A percentile compares a stretch with the other conserved stretches of the same genome.
These are phyloP conservation scores for Trypanosoma scelopori DNA, from an alignment of 208 protist species.

Conservation along the genomic window DNA sequence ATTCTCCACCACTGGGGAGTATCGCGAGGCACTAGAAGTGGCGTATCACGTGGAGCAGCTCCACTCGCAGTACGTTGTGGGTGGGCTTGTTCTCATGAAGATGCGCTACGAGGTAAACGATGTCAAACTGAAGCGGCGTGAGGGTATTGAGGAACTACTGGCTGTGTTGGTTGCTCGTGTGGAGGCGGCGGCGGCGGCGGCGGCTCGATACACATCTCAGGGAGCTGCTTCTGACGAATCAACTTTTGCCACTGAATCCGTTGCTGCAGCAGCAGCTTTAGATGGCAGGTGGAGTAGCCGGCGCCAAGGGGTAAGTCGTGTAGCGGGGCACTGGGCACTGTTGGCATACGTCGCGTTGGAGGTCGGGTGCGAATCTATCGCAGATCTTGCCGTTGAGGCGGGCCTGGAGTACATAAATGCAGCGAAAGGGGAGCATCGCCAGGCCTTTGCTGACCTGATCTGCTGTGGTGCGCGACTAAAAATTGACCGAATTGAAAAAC, in stretches of 20 bases:
- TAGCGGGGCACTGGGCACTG: constrained; percentile 65
- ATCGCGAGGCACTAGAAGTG: constrained; percentile 36
- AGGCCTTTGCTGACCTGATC: constrained; percentile 56
- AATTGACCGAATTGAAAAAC: constrained; percentile 20
- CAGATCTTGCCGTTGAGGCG: constrained; percentile 47
- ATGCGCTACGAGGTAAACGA: constrained; percentile 35
- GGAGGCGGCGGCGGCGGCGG: constrained; percentile 28
- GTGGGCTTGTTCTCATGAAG: constrained; percentile 38
- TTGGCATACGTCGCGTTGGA: constrained; percentile 51
- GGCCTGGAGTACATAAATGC: constrained; percentile 37
- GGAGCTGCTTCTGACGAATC: constrained; percentile 31
- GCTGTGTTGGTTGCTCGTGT: constrained; percentile 24
- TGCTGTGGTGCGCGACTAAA: constrained; percentile 40
- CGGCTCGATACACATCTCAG: constrained; percentile 9
- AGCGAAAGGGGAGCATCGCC: constrained; percentile 20
- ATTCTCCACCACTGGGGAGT: constrained; percentile 48
- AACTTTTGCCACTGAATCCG: constrained; percentile 2
- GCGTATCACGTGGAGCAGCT: constrained; percentile 36
- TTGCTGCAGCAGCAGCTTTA: neutral
- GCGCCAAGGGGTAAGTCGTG: constrained; percentile 32
- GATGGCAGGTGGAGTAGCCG: constrained; percentile 27
- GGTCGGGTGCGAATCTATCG: constrained; percentile 39
- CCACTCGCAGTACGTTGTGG: constrained; percentile 45
- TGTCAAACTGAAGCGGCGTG: neutral
- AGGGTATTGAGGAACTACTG: constrained; percentile 8